phyloP scores from a whole-genome alignment of 2,329 filamentous ascomycete species.

The Apiospora pterosperma region DNA sequence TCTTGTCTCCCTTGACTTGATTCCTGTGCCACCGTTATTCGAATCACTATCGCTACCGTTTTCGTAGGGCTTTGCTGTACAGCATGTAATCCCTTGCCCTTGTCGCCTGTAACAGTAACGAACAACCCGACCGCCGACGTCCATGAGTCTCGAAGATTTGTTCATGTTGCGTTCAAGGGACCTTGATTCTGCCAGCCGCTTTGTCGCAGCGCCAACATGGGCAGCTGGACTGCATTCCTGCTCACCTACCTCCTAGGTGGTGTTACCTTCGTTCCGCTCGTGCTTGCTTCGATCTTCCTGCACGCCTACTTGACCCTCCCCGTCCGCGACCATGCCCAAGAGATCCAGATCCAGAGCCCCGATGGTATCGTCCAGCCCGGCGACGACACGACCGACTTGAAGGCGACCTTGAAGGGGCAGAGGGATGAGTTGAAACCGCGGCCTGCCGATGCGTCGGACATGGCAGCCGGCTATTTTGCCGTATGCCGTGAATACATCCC shows the following conservation, averaged over 20 bases:
- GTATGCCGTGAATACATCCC: constrained; percentile 90
- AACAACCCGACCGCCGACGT: neutral
- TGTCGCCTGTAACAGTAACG: neutral
- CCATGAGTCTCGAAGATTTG: neutral
- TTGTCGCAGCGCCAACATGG: constrained; percentile 34
- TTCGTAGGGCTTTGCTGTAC: neutral
- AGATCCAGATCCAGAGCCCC: constrained; percentile 20
- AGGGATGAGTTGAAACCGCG: constrained; percentile 59
- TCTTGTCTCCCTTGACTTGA: neutral
- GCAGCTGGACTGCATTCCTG: constrained; percentile 56
- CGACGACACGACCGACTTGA: constrained; percentile 64
- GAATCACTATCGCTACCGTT: neutral
- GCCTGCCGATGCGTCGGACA: constrained; percentile 63
- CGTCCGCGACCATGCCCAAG: constrained; percentile 37
- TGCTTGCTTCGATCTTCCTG: constrained; percentile 57
- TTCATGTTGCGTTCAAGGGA: neutral
- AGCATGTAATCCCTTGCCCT: constrained; percentile 3
- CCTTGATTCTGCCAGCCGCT: constrained; percentile 1
- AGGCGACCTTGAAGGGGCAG: constrained; percentile 54
- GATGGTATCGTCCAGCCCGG: constrained; percentile 51
- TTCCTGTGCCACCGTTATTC: neutral
- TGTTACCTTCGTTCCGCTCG: constrained; percentile 78
- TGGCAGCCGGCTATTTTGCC: constrained; percentile 90
- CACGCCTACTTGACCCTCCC: constrained; percentile 70
- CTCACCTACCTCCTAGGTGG: constrained; percentile 81